Evolutionary conservation across 116 monocot genomes (phyloP), one percentile per base, ranked within the genome.

Genomic region (Papilionanthe hybrid): DNA sequence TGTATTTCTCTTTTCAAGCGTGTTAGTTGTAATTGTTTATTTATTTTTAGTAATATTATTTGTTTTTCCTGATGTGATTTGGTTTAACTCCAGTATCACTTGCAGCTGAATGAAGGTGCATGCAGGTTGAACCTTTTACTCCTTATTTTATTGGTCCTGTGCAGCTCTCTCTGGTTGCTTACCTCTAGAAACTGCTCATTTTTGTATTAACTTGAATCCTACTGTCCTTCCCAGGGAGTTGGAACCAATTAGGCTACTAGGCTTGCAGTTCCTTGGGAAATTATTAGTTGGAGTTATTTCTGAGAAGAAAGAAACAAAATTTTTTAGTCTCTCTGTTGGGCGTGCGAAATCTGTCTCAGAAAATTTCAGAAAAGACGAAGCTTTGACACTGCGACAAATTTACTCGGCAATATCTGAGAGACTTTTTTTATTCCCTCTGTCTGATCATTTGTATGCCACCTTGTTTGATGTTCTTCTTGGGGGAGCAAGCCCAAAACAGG

Each of bases 401-500:
- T 93, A 87, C 77, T 83, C 76, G 45, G 88, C 90, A 87, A 91
- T 94, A 47, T 86, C 90, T 78, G 94, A 94, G 55, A 88, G 90
- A 79, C 76, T 98, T 55, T 91, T 91, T 47, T 87, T 78, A 74
- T 98, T 91, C 80, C 88, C 94, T 74, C 77, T 94, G 43, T 98
- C 98, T 83, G 98, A 98, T 84, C 72, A 94, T 87, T 82, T 98
- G 22, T 91, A 86, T 87, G 98, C 98, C 44, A 94, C 91, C 63
- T 88, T 98, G 44, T 98, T 98, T 87, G 98, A 98, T 88, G 91
- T 91, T 78, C 95, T 98, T 88, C 94, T 98, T 87, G 98, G 98
- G 20, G 98, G 98, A 78, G 94, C 98, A 67, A 98, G 98, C 85
- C 98, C 98, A 75, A 98, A 94, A 79, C 98, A 98, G 98, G 98